Base-by-base conservation (phyloP, 148 eudicot genomes). In the Cornus suecica region DNA sequence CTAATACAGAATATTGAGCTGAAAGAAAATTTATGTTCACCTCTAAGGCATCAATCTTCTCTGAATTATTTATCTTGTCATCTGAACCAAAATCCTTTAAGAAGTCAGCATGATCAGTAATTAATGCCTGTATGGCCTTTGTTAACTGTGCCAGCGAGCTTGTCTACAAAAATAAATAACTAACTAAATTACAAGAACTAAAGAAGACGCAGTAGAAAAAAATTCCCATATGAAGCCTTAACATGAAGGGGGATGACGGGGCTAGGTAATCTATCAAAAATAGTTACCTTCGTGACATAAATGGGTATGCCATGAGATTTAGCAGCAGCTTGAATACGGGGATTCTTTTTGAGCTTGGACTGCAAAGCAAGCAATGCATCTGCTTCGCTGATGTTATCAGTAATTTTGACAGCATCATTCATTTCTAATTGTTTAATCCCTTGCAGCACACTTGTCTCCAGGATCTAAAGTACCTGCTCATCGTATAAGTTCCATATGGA, bases 31-130 rank as follows among this genome's bases (percentile, higher is more conserved):
- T 31, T 52, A 73, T 75, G 45, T 80, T 69, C 73, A 94, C 99
- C 99, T 94, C 99, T 80, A 94, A 86, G 34, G 99, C 99, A 77
- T 94, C 99, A 74, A 78, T 77, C 83, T 85, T 84, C 83, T 94
- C 96, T 48, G 92, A 83, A 66, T 77, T 77, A 45, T 84, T 92
- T 34, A 73, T 73, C 77, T 80, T 73, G 68, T 83, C 90, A 79
- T 92, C 90, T 65, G 76, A 52, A 51, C 87, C 88, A 79, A 51
- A 70, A 78, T 79, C 73, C 72, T 87, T 87, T 77, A 85, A 88
- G 41, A 84, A 84, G 72, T 89, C 92, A 64, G 87, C 87, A 73
- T 80, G 86, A 75, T 92, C 94, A 67, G 84, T 78, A 73, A 86
- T 73, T 70, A 94, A 78, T 63, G 90, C 82, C 42, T 80, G 80